These are phyloP conservation scores for Medakamo hakoo DNA, from an alignment of 139 green algal species.

Conservation along the genomic window DNA sequence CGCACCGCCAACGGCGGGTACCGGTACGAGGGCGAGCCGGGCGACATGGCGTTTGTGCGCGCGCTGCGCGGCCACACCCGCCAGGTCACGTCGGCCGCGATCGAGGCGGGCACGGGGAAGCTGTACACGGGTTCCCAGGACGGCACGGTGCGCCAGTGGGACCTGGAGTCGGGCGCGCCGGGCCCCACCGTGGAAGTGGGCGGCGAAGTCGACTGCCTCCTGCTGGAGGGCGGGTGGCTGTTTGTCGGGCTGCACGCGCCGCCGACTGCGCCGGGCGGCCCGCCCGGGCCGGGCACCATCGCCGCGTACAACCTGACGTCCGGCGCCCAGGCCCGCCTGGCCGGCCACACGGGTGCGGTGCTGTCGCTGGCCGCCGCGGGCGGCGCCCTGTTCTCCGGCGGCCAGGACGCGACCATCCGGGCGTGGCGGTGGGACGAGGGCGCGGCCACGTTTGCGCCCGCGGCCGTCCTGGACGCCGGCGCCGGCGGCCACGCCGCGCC, in stretches of 20 bases:
- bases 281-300: too few species aligned
- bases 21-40: background rate
- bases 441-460: conserved; percentile 6
- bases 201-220: conserved; percentile 43
- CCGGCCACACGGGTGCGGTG: conserved; percentile 36
- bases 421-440: conserved; percentile 46
- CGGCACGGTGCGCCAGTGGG: conserved; percentile 44
- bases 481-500: conserved; percentile 33
- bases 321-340: conserved; percentile 21
- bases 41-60: background rate
- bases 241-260: conserved; percentile 46
- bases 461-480: conserved; percentile 11
- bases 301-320: conserved; percentile 37
- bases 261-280: too few species aligned
- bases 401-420: conserved; percentile 48
- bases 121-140: conserved; percentile 57
- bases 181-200: conserved; percentile 38
- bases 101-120: conserved; percentile 26
- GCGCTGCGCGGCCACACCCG: background rate
- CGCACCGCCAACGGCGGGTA: background rate
- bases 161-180: conserved; percentile 38
- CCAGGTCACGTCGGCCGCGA: conserved; percentile 16
- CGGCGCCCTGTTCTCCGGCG: conserved; percentile 37
- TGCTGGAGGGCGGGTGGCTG: conserved; percentile 43
- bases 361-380: conserved; percentile 21